Evolutionary conservation across 768 basidiomycete species (phyloP), one percentile per base, ranked within the genome.

Genomic region (Mycena olivaceomarginata): DNA sequence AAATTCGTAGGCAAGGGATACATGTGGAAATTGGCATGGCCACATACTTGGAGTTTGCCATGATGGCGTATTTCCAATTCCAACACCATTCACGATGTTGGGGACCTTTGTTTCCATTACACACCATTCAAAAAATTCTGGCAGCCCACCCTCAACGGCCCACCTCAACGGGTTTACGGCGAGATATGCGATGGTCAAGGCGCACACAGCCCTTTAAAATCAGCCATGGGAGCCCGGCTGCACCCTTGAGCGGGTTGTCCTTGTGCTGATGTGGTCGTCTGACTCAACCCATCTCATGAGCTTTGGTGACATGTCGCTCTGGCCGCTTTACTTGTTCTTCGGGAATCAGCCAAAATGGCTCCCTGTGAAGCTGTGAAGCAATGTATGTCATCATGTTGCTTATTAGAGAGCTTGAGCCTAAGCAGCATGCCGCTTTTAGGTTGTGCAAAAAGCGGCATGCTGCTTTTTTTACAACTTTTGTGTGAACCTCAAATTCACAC

Each of bases 261-360:
- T 75, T 9, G 31, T 60, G 5, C 41, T 81, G 39, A 82, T 82
- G 81, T 78, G 16, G 16, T 53, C 18, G 51, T 53, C 51, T 15
- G 51, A 53, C n/a, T 81, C 85, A 5, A 87, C 83, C 1, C 85
- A 85, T 70, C 81, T 86, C 5, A 79, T 85, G 6, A 81, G 72
- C 43, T 88, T 87, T 79, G 87, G 87, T 0, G 83, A 77, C 39
- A 85, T 85, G 3, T 81, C 79, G 10, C 79, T 87, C 1, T 91
- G 88, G 90, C 89, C 89, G 3, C 43, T 88, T 0, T 91, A 90
- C 63, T 48, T 87, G 7, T 85, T 79, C 41, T 85, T 90, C 65
- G 86, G 86, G 0, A 86, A 86, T 72, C 81, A 83, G 15, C 89
- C 89, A 0, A 90, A 91, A 72, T 90, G 88, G 67, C 57, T 81